A percentile compares a stretch with the other conserved stretches of the same genome.
phyloP scores from a whole-genome alignment of 2,329 filamentous ascomycete genomes.

The Magnaporthiopsis incrustans region DNA sequence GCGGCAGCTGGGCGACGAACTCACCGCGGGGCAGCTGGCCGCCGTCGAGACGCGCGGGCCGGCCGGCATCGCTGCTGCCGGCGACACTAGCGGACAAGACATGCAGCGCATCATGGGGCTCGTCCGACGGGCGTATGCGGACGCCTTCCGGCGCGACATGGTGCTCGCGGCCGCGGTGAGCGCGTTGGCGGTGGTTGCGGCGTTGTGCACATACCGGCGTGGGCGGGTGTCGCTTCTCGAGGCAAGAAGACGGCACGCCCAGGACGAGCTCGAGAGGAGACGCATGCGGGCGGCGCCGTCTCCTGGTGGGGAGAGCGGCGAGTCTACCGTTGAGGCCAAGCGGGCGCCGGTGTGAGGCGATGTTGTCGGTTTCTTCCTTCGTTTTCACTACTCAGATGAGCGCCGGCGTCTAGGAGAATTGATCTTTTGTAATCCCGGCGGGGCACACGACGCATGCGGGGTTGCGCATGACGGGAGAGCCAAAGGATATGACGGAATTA shows the following conservation, averaged over 20 bases:
- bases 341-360: not conserved
- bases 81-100: no score
- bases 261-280: conserved; percentile 2
- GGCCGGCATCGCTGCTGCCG: conserved; percentile 13
- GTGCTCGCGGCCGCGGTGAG: conserved; percentile 33
- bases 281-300: not conserved
- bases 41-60: conserved; percentile 12
- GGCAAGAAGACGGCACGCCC: not conserved
- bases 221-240: conserved; percentile 21
- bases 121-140: conserved; percentile 31
- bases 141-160: conserved; percentile 40
- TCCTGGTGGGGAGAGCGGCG: not conserved
- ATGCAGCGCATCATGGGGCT: conserved; percentile 20
- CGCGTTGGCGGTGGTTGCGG: conserved; percentile 29
- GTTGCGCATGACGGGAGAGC: not conserved
- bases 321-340: not conserved
- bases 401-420: no score
- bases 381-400: no score
- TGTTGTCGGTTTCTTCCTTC: no score
- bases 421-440: no score
- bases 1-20: conserved; percentile 19
- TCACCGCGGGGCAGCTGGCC: conserved; percentile 21
- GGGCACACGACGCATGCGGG: not conserved
- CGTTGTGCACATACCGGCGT: conserved; percentile 30
- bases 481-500: not conserved